Evolutionary conservation across 495 filamentous ascomycete genomes (phyloP), one percentile per base, ranked within the genome.

Genomic region (Massariosphaeria phaeospora): DNA sequence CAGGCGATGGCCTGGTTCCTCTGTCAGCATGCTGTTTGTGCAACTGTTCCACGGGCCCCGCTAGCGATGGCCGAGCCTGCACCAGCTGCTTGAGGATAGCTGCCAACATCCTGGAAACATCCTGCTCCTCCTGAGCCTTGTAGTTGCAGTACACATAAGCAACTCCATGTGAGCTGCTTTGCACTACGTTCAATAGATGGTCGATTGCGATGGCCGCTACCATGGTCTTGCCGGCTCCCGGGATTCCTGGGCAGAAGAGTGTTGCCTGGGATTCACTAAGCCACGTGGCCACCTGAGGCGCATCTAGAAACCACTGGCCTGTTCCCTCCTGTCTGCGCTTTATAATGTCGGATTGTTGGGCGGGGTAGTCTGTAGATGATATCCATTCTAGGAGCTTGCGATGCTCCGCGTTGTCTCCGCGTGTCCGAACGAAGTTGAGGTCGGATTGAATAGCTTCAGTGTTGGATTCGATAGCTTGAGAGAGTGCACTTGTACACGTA

Each of bases 111-210:
- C 56, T 48, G 11, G 48, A 33, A 8, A 56, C 44, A 13, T 60
- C 70, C 60, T 74, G 71, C 21, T 70, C 65, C 4, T 63, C 44
- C 23, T 69, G 55, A 15, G 60, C 52, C 23, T 66, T 59, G 53
- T 66, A 76, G 34, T 69, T 69, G 56, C 67, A 75, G 50, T 69
- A 77, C 41, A 75, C 20, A 40, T 67, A 74, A 11, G 70, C 69
- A 40, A 77, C 35, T n/a, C 35, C 35, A 38, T 38, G 35, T 38
- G 35, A 38, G 35, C 35, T 38, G 35, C 13, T 38, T 17, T n/a
- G 35, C 13, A 38, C 35, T 38, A 38, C 6, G n/a, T 38, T 38
- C 20, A 38, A 17, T 38, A 38, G 35, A n/a, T 38, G 13, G 13
- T 38, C 35, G 13, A 38, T 38, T 17, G 35, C 35, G 13, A 38